Evolutionary conservation across 345 rosid genomes (phyloP).

Genomic region (Arabis hirsuta): DNA sequence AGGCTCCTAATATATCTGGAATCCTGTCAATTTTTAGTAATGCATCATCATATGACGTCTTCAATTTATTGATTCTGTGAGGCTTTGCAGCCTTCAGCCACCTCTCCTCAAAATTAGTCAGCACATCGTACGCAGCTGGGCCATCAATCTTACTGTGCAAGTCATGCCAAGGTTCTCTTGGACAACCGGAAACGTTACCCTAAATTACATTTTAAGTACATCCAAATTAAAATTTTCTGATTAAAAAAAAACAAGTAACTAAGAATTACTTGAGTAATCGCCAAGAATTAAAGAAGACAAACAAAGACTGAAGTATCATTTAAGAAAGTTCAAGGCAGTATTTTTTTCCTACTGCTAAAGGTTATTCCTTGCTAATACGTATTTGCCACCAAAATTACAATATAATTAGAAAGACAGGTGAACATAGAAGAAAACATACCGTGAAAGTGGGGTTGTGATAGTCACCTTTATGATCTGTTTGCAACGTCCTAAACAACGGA

Average conservation of each 20-base stretch:
- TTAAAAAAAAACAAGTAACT: background rate
- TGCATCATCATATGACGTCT: slow-evolving; percentile 77
- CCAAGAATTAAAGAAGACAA: slow-evolving; percentile 1
- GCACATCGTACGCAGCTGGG: slow-evolving; percentile 95
- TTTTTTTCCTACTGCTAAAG: background rate
- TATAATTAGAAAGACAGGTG: slow-evolving; percentile 6
- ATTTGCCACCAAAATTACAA: background rate
- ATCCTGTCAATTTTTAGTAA: slow-evolving; percentile 76
- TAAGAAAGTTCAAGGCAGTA: slow-evolving; percentile 7
- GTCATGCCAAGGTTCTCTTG: slow-evolving; percentile 99
- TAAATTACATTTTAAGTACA: slow-evolving; percentile 28
- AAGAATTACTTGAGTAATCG: slow-evolving; percentile 3
- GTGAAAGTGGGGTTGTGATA: slow-evolving; percentile 90
- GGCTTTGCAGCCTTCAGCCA: slow-evolving; percentile 90
- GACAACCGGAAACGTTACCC: slow-evolving; percentile 76
- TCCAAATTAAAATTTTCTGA: slow-evolving; percentile 7
- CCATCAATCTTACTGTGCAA: slow-evolving; percentile 90
- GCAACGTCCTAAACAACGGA: slow-evolving; percentile 69
- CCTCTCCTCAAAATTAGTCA: slow-evolving; percentile 92
- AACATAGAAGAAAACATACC: slow-evolving; percentile 49
- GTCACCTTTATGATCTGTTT: slow-evolving; percentile 82
- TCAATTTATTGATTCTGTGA: slow-evolving; percentile 74
- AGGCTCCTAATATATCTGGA: slow-evolving; percentile 72
- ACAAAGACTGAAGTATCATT: background rate
- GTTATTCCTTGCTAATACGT: background rate